Conservation (phyloP, 345 rosid genomes). For the Firmiana major region DNA sequence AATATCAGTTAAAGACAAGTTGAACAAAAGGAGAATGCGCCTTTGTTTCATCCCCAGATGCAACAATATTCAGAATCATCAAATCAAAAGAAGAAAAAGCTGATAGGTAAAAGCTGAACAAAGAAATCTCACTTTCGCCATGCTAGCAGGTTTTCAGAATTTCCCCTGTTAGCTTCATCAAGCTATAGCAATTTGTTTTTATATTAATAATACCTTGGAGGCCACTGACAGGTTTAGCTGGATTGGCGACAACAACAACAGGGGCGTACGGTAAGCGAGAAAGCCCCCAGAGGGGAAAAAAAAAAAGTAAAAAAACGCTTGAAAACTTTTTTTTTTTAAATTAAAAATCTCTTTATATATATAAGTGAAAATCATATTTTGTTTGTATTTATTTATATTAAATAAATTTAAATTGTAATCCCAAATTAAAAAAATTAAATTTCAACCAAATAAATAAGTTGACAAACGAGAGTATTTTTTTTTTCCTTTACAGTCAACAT, state of each 20-base stretch:
- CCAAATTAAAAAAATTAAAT: too few species aligned
- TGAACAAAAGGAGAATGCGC: conserved; percentile 15
- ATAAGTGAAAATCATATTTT: too few species aligned
- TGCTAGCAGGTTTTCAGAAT: conserved; percentile 5
- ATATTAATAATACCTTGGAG: conserved; percentile 11
- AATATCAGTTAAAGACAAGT: not conserved
- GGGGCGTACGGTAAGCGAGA: too few species aligned
- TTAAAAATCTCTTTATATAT: too few species aligned
- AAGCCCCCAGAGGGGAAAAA: too few species aligned
- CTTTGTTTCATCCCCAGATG: conserved; percentile 34
- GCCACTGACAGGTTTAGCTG: conserved; percentile 2
- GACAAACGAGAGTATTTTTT: too few species aligned
- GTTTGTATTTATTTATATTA: too few species aligned
- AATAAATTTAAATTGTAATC: too few species aligned
- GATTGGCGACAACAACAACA: not conserved
- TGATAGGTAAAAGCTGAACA: conserved; percentile 18
- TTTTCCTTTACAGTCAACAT: too few species aligned
- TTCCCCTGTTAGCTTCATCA: not conserved
- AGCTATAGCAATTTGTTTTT: conserved; percentile 12
- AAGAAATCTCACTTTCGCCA: conserved; percentile 29
- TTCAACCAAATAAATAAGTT: too few species aligned
- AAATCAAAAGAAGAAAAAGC: conserved; percentile 22
- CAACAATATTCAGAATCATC: conserved; percentile 23
- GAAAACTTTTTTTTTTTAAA: too few species aligned
- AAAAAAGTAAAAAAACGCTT: too few species aligned